Evolutionary conservation across 306 rosid genomes (phyloP), one percentile per base, ranked within the genome.

Genomic region (Cajanus cajan): DNA sequence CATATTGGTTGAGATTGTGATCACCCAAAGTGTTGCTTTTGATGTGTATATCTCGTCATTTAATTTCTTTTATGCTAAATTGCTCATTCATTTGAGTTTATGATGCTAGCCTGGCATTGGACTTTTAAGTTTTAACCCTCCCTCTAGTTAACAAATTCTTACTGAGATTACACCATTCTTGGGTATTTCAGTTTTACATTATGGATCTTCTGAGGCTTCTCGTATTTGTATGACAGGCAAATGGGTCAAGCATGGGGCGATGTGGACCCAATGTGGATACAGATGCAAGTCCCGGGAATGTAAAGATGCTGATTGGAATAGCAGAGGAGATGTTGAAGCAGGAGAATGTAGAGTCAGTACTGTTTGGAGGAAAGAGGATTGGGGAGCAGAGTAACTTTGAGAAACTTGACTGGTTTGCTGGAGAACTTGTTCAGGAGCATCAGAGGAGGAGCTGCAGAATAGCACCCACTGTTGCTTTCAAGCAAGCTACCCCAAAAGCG

Each of bases 371-470:
- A 18, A 96, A 90, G 90, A 88, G 90, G 82, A 84, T 96, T 24
- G 88, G 84, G 4, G 99, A 96, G 77, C 91, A 88, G 78, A 91
- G 88, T 81, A 96, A 96, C 80, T 87, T 85, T 1, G 97, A 96
- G 88, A 96, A 88, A 88, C 96, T 96, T 8, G 98, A 96, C 72
- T 96, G 99, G 99, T 90, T 96, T 66, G 99, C 99, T 2, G 99
- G 93, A 76, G 99, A 96, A 82, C 90, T 96, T 73, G 97, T 96
- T 69, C 88, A 85, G 78, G 99, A 96, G 83, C 99, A 93, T 87
- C 98, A 91, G 96, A 93, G 98, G 94, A 89, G 99, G 97, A 89
- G 97, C 90, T 96, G 98, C 93, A 90, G 99, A 82, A 96, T 96
- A 86, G 99, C 98, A 84, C 99, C 99, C 92, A 96, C 99, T 90